Evolutionary conservation across 2,329 filamentous ascomycete genomes (phyloP).

Genomic region (Alternaria dauci): DNA sequence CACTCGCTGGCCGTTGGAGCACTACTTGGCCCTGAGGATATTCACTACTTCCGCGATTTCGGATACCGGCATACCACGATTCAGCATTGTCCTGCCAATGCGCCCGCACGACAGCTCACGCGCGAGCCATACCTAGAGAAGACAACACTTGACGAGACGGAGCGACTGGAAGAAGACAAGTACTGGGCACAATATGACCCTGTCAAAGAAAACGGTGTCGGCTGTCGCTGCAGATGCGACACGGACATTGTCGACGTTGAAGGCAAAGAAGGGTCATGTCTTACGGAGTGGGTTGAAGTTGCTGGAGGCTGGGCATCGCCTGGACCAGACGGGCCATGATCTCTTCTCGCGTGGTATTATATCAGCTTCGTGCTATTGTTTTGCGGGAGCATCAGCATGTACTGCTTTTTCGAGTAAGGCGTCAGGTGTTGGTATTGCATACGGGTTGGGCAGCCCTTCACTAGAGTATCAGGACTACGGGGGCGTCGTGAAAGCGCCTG

Average conservation of each 20-base stretch:
- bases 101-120: conserved; percentile 83
- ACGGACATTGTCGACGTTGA: conserved; percentile 98
- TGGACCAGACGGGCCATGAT: conserved; percentile 20
- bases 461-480: conserved; percentile 12
- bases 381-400: conserved; percentile 30
- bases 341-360: conserved; percentile 25
- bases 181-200: conserved; percentile 93
- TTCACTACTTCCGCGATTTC: conserved; percentile 99
- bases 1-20: conserved; percentile 95
- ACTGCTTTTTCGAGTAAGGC: conserved; percentile 28
- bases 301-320: conserved; percentile 87
- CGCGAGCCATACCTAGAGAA: conserved; percentile 81
- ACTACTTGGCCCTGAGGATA: conserved; percentile 79
- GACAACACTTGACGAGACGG: conserved; percentile 82
- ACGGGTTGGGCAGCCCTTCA: conserved; percentile 17
- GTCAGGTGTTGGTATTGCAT: conserved; percentile 34
- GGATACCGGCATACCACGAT: conserved; percentile 99
- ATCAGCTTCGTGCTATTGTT: conserved; percentile 32
- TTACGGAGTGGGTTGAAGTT: conserved; percentile 96
- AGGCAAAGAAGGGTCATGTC: conserved; percentile 94
- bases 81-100: conserved; percentile 97
- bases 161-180: conserved; percentile 88
- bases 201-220: conserved; percentile 93
- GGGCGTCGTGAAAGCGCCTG: conserved; percentile 21
- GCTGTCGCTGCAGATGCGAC: conserved; percentile 95